Evolutionary conservation across 176 grass and related monocot genomes (phyloP).

Genomic region (Aegilops umbellulata): DNA sequence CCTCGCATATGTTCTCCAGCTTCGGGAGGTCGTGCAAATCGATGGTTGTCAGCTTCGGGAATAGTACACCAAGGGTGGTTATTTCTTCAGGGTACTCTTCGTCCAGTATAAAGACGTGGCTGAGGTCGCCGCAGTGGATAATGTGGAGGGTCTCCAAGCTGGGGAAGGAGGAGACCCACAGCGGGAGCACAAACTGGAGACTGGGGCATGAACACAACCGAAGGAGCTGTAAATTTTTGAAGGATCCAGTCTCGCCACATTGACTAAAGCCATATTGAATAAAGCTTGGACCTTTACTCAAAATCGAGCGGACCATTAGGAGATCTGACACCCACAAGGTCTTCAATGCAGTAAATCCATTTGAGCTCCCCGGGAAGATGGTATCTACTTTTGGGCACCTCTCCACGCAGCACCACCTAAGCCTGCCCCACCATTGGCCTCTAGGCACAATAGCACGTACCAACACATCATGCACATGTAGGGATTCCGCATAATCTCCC

Average conservation of each 20-base stretch:
- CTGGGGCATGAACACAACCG: slow-evolving; percentile 3
- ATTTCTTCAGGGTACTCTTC: too few species aligned
- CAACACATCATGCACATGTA: neutral
- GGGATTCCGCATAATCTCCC: accelerated
- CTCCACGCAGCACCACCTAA: neutral
- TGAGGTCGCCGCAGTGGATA: slow-evolving; percentile 20
- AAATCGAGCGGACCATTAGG: neutral
- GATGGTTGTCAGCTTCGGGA: slow-evolving; percentile 16
- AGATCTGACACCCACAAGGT: slow-evolving; percentile 19
- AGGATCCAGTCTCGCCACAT: too few species aligned
- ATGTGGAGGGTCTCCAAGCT: slow-evolving; percentile 19
- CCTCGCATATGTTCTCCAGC: neutral
- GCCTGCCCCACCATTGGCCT: accelerated
- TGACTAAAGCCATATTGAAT: too few species aligned
- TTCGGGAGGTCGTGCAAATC: slow-evolving; percentile 6
- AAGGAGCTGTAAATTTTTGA: neutral
- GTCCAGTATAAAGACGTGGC: neutral
- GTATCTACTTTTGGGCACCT: neutral
- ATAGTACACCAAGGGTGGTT: neutral
- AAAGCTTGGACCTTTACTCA: neutral
- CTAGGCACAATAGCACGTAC: too few species aligned
- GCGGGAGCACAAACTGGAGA: neutral
- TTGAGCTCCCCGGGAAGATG: too few species aligned
- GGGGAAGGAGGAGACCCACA: neutral
- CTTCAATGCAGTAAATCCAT: neutral